Evolutionary conservation across 163 green algal species (phyloP).

Genomic region (Smithsoniella earleae): DNA sequence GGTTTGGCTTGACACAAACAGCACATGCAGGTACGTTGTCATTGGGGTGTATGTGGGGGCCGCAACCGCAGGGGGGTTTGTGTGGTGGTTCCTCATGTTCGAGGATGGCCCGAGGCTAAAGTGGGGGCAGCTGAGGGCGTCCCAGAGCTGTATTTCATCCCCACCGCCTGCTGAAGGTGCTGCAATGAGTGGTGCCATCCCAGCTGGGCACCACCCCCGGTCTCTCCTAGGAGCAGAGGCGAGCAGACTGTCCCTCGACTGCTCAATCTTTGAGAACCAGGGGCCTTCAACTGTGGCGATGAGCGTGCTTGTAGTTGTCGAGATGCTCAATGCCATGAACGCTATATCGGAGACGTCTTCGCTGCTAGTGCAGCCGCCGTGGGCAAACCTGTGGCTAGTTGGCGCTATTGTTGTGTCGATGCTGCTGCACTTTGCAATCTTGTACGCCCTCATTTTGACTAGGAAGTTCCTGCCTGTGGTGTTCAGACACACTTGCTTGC

Average conservation of each 20-base stretch:
- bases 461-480: too few relatives aligned
- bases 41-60: slow-evolving; percentile 80
- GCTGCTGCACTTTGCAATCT: slow-evolving; percentile 62
- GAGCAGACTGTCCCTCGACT: too few relatives aligned
- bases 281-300: slow-evolving; percentile 73
- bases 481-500: slow-evolving; percentile 45
- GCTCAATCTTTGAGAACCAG: slow-evolving; percentile 51
- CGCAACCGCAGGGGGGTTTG: slow-evolving; percentile 71
- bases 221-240: too few relatives aligned
- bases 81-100: slow-evolving; percentile 78
- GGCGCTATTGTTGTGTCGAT: slow-evolving; percentile 74
- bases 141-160: not conserved
- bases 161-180: too few relatives aligned
- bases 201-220: too few relatives aligned
- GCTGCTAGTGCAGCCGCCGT: slow-evolving; percentile 44
- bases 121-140: not conserved
- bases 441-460: slow-evolving; percentile 55
- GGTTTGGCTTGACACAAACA: too few relatives aligned
- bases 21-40: slow-evolving; percentile 59
- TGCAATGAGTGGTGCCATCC: too few relatives aligned
- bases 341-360: slow-evolving; percentile 68
- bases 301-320: slow-evolving; percentile 83
- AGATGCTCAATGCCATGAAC: slow-evolving; percentile 98
- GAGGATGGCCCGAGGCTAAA: slow-evolving; percentile 30
- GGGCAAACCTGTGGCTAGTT: slow-evolving; percentile 68